phyloP scores from a whole-genome alignment of 139 green algal genomes.

The Chlamydomonas sp. region DNA sequence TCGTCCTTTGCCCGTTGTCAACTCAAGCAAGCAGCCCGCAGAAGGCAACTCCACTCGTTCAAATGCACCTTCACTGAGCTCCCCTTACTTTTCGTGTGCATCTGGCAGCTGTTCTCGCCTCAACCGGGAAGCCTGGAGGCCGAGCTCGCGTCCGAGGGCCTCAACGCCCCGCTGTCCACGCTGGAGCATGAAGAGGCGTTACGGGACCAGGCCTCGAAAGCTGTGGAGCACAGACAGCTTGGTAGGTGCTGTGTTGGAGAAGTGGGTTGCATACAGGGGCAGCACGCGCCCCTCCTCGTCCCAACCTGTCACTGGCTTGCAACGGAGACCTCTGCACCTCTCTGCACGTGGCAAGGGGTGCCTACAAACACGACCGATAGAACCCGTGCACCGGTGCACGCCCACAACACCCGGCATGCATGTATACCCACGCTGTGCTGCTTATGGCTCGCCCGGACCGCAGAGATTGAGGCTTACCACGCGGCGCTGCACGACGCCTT shows the following conservation, averaged over 20 bases:
- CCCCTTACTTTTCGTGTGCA: neutral
- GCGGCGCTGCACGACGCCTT: neutral
- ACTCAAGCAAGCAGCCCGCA: too few relatives aligned
- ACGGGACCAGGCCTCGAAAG: neutral
- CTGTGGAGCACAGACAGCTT: slow-evolving; percentile 1
- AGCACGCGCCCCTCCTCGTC: neutral
- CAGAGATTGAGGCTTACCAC: slow-evolving; percentile 33
- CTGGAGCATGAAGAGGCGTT: slow-evolving; percentile 5
- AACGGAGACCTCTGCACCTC: too few relatives aligned
- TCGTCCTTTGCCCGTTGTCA: too few relatives aligned
- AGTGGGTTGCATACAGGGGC: neutral
- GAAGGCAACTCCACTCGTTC: too few relatives aligned
- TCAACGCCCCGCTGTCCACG: slow-evolving; percentile 5
- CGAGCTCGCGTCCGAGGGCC: neutral
- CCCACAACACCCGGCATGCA: neutral
- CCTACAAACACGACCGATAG: too few relatives aligned
- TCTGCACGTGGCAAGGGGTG: too few relatives aligned
- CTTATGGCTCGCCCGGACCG: neutral
- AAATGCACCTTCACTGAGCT: too few relatives aligned
- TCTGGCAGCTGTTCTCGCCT: neutral
- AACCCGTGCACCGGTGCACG: too few relatives aligned
- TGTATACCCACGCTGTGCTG: neutral
- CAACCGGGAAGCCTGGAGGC: slow-evolving; percentile 2
- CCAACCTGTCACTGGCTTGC: too few relatives aligned
- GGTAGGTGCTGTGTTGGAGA: neutral